Evolutionary conservation across 306 rosid species (phyloP), one percentile per base, ranked within the genome.

Genomic region (Corylus americana): DNA sequence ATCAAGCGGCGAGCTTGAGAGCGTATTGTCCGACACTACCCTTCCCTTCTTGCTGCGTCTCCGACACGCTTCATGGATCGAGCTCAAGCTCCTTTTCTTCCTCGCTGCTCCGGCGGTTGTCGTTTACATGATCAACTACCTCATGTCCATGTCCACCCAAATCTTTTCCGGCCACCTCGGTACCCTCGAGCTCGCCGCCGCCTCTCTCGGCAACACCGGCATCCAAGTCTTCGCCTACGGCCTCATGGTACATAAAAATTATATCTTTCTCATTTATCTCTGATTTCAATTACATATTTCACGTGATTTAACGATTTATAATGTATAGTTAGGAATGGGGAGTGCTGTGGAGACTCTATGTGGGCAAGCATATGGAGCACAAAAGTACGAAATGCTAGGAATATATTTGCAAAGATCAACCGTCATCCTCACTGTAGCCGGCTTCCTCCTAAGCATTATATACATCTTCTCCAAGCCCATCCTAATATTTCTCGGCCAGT

Each of bases 331-430:
- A 35, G 98, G 98, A 0, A 91, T 93, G 98, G 98, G 98, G 18
- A 93, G 98, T 62, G 98, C 98, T 0, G 98, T 91, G n/a, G 98
- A 93, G 78, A 93, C 97, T 0, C 81, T 93, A 18, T 91, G 98
- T 14, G 98, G 98, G 1, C 98, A 91, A 86, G 94, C 98, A 4
- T 90, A 64, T 31, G 98, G 98, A 1, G 98, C 95, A 0, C 47
- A 76, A 0, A 91, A 86, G 69, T 87, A 45, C 13, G 92, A 77
- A 1, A 88, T 91, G 95, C 39, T 93, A 1, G 98, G 98, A 5
- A 7, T 84, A 0, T 93, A 93, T 77, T 29, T 93, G 59, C 98
- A 93, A 69, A 79, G 93, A 77, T 91, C 98, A 35, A 81, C 92
- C 0, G 31, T 93, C 5, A 89, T 93, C 7, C 86, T 93, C 3